Evolutionary conservation across 768 basidiomycete genomes (phyloP), one percentile per base, ranked within the genome.

Genomic region (Leccinum subtestaceum): DNA sequence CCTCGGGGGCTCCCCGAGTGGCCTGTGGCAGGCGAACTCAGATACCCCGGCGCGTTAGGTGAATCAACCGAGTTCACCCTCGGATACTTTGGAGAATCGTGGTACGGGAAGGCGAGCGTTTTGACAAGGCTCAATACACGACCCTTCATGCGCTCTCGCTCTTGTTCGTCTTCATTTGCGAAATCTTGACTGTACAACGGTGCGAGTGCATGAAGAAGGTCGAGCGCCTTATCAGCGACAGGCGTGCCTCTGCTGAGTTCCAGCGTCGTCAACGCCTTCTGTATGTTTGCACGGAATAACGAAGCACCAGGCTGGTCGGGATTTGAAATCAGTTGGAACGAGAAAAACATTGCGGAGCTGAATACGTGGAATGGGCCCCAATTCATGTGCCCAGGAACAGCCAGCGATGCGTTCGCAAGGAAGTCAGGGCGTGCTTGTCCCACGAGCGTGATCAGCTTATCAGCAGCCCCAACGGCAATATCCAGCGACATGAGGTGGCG

Each of bases 321-420:
- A 65, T 89, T 86, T 36, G 86, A 82, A 65, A 92, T 87, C 52
- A 93, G 81, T 66, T 93, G 90, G 75, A 92, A 92, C n/a, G 89
- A 88, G 81, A 93, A 91, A 75, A 93, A 93, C 86, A 93, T 91
- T 52, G 89, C 89, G 19, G 91, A 89, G 51, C 87, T 87, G 77
- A 93, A 93, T 64, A 87, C 84, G 67, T 93, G 90, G 75, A 88
- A 89, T 0, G 90, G 88, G 4, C 86, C 87, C 86, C 89, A 91
- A 64, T 84, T 85, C 82, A 93, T 86, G 72, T 93, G 91, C 3
- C 88, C 89, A 34, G 89, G 89, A 8, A 91, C 87, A 9, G 87
- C 83, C 59, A 86, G 74, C 17, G 86, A 81, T 13, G 83, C 81
- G 55, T 85, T 89, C 38, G 84, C 82, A 32, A 90, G 76, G 70